Conservation (phyloP, 768 basidiomycete species). For the Boletus tylopilopsis region DNA sequence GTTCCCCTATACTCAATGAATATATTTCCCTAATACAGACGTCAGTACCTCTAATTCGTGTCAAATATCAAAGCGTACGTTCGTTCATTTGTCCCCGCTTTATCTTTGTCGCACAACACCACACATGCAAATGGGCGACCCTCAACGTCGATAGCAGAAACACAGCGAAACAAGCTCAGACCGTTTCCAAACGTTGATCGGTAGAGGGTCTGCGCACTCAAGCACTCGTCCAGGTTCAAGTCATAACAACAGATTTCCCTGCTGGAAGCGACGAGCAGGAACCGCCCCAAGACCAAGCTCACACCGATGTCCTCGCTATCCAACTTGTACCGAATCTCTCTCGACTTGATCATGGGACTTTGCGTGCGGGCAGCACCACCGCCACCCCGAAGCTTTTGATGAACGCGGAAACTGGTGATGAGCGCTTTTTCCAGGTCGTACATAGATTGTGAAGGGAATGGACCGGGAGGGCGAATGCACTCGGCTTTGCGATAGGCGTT, state of each 20-base stretch:
- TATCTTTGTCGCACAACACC: too few relatives aligned
- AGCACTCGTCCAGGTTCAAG: neutral
- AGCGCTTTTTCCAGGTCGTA: conserved; percentile 13
- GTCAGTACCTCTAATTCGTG: neutral
- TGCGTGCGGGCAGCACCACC: neutral
- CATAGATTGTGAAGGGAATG: conserved; percentile 11
- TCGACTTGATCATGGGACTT: neutral
- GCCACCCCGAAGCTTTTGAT: conserved; percentile 4
- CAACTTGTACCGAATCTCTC: conserved; percentile 10
- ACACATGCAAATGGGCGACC: too few relatives aligned
- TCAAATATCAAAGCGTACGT: neutral
- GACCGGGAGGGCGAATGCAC: too few relatives aligned
- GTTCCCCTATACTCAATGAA: too few relatives aligned
- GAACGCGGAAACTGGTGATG: conserved; percentile 8
- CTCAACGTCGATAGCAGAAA: too few relatives aligned
- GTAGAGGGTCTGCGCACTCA: conserved; percentile 6
- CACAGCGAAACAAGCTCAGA: too few relatives aligned
- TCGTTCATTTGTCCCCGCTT: too few relatives aligned
- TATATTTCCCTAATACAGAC: neutral
- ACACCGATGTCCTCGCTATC: neutral
- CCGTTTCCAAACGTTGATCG: neutral
- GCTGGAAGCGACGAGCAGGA: conserved; percentile 10
- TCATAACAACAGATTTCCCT: conserved; percentile 16
- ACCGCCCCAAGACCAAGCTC: conserved; percentile 14
- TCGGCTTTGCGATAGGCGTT: conserved; percentile 12